These are phyloP conservation scores for Kazachstania sp. DNA, from an alignment of 1,139 yeast species.

Conservation along the genomic window DNA sequence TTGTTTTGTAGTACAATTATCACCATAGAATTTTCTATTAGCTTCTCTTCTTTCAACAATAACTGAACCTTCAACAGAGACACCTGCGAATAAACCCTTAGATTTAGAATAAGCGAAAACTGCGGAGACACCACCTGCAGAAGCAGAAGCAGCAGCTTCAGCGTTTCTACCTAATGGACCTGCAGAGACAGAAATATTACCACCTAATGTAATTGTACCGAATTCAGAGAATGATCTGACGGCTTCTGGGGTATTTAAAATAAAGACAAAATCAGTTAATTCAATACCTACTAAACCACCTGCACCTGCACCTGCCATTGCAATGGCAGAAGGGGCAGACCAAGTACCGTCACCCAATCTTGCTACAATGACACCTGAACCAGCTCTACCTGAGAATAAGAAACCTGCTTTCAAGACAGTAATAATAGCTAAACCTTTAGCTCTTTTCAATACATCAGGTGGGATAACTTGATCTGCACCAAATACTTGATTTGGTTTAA, in stretches of 20 bases:
- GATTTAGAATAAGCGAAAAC: conserved; percentile 91
- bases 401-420: conserved; percentile 96
- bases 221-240: conserved; percentile 90
- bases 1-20: conserved; percentile 72
- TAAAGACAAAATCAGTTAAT: conserved; percentile 91
- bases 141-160: conserved; percentile 95
- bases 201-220: conserved; percentile 92
- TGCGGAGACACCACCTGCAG: conserved; percentile 80
- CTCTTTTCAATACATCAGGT: conserved; percentile 76
- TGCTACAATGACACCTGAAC: conserved; percentile 93
- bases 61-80: conserved; percentile 92
- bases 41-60: conserved; percentile 94
- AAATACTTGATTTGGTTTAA: conserved; percentile 90
- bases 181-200: conserved; percentile 93
- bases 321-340: conserved; percentile 98
- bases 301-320: conserved; percentile 97
- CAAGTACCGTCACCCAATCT: conserved; percentile 89
- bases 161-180: conserved; percentile 98
- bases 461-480: conserved; percentile 90
- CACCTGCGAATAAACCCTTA: conserved; percentile 95
- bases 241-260: conserved; percentile 76
- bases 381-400: conserved; percentile 92
- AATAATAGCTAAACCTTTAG: conserved; percentile 84
- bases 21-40: conserved; percentile 88
- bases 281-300: conserved; percentile 98